Percentiles rank a stretch among this genome's conserved stretches.
phyloP scores from a whole-genome alignment of 2,329 filamentous ascomycete genomes.

The Exophiala alcalophila region DNA sequence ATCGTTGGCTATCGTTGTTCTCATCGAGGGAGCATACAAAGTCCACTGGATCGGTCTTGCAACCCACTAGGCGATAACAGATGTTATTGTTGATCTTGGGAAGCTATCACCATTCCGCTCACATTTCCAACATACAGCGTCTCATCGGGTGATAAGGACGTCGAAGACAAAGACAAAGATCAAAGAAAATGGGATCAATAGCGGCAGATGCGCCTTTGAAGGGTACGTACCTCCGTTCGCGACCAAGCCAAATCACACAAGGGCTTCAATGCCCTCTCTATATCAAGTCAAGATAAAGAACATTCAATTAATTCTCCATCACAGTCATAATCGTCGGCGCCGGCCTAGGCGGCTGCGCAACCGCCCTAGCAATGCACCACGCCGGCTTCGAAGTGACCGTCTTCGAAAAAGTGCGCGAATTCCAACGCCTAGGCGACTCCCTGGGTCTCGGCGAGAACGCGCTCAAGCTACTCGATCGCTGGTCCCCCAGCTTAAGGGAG shows the following conservation, averaged over 20 bases:
- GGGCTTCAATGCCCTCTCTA: no score
- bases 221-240: slow-evolving; percentile 11
- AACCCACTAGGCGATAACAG: no score
- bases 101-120: no score
- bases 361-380: slow-evolving; percentile 61
- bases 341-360: slow-evolving; percentile 61
- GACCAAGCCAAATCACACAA: background rate
- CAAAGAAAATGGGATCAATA: slow-evolving; percentile 20
- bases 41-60: no score
- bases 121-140: no score
- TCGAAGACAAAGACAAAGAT: background rate
- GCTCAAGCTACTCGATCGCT: slow-evolving; percentile 33
- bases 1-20: no score
- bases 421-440: slow-evolving; percentile 46
- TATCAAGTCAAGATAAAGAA: no score
- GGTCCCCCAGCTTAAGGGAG: slow-evolving; percentile 43
- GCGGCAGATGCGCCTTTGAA: slow-evolving; percentile 17
- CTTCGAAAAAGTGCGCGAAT: slow-evolving; percentile 48
- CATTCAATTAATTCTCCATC: no score
- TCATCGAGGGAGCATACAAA: no score
- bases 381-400: slow-evolving; percentile 60
- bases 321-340: slow-evolving; percentile 26
- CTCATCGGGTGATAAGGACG: no score
- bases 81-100: no score
- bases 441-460: slow-evolving; percentile 32